A percentile compares a stretch with the other conserved stretches of the same genome.
These are phyloP conservation scores for Trichophyton schoenleinii DNA, from an alignment of 2,329 filamentous ascomycete genomes.

Conservation along the genomic window DNA sequence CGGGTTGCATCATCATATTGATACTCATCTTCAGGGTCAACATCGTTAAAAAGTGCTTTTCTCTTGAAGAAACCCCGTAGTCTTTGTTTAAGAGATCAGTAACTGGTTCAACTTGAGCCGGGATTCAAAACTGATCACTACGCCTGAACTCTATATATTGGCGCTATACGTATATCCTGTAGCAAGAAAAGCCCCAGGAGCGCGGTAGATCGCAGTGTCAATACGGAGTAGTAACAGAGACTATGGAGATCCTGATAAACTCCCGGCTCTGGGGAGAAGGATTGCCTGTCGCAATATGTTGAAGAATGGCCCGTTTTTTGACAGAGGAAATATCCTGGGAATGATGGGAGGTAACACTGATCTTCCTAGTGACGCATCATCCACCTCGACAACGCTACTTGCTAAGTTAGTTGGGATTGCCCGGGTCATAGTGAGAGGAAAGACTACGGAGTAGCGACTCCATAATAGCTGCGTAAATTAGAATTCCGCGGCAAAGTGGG, in stretches of 20 bases:
- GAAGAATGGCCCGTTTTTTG: background rate
- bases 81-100: constrained; percentile 10
- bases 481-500: background rate
- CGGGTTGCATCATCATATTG: constrained; percentile 16
- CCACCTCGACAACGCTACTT: background rate
- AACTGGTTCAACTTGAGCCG: constrained; percentile 13
- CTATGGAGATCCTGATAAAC: constrained; percentile 22
- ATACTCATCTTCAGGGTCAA: constrained; percentile 13
- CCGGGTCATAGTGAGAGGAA: too few species aligned
- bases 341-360: background rate
- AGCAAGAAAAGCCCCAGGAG: constrained; percentile 27
- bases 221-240: constrained; percentile 20
- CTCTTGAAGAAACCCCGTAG: constrained; percentile 23
- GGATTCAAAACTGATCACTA: constrained; percentile 18
- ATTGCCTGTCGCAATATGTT: constrained; percentile 6
- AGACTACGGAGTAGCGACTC: too few species aligned
- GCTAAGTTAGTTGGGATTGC: too few species aligned
- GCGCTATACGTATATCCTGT: constrained; percentile 25
- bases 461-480: too few species aligned
- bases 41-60: constrained; percentile 19
- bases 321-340: background rate
- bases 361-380: background rate
- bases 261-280: constrained; percentile 19
- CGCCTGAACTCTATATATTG: constrained; percentile 28
- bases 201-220: constrained; percentile 18